Percentiles rank a stretch among this genome's conserved stretches.
Evolutionary conservation across 2,329 filamentous ascomycete species (phyloP).

Genomic region (Gnomoniopsis smithogilvyi): DNA sequence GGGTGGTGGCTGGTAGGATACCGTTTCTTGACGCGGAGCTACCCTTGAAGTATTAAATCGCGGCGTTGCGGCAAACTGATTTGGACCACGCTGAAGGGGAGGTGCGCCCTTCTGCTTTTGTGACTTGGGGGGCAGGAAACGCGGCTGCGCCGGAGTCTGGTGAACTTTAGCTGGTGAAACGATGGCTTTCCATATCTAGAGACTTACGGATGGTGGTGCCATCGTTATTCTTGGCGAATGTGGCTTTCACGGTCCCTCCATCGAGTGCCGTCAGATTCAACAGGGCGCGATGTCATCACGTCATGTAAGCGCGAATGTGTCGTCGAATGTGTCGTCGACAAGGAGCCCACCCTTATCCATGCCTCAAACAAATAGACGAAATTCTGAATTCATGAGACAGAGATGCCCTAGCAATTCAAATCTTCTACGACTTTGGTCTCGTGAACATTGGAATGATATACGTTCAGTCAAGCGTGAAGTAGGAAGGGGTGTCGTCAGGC

Average conservation of each 20-base stretch:
- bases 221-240: background rate
- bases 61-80: slow-evolving; percentile 24
- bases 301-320: background rate
- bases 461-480: no score
- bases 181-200: background rate
- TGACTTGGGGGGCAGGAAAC: slow-evolving; percentile 24
- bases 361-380: background rate
- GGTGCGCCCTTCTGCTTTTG: slow-evolving; percentile 10
- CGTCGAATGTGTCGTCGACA: no score
- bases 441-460: no score
- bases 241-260: background rate
- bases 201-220: slow-evolving; percentile 14
- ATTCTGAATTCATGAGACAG: background rate
- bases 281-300: background rate
- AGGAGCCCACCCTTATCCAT: background rate
- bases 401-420: background rate
- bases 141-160: slow-evolving; percentile 26
- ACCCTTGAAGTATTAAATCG: slow-evolving; percentile 20
- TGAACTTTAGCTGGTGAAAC: background rate
- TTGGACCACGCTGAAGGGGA: slow-evolving; percentile 14
- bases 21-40: slow-evolving; percentile 14
- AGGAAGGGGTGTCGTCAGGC: no score
- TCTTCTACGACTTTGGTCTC: background rate
- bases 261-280: background rate
- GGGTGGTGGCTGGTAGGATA: slow-evolving; percentile 13